These are phyloP conservation scores for Trichoderma sp. DNA, from an alignment of 2,329 filamentous ascomycete genomes.

Conservation along the genomic window DNA sequence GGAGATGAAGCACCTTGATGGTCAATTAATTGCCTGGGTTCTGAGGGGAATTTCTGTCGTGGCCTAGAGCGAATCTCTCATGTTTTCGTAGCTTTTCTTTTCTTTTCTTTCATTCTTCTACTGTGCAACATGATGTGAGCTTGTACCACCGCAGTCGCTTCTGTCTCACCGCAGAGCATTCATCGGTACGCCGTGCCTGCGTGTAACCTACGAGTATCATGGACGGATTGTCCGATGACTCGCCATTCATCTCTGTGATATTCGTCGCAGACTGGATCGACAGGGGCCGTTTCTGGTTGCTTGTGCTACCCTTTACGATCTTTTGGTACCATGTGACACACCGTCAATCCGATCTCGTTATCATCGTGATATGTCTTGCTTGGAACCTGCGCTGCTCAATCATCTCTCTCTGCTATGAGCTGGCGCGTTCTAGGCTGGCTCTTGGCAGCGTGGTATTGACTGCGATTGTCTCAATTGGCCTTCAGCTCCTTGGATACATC, in stretches of 20 bases:
- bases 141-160: background rate
- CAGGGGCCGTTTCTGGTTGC: background rate
- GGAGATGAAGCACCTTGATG: conserved; percentile 28
- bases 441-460: background rate
- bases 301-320: background rate
- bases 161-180: background rate
- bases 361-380: conserved; percentile 27
- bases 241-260: conserved; percentile 26
- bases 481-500: background rate
- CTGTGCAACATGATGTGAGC: background rate
- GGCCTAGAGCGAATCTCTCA: background rate
- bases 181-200: background rate
- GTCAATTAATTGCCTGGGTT: conserved; percentile 24
- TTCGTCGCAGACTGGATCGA: conserved; percentile 26
- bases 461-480: background rate
- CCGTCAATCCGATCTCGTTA: conserved; percentile 27
- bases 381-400: conserved; percentile 22
- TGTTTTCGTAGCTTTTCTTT: background rate
- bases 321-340: conserved; percentile 24
- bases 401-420: background rate
- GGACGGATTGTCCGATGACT: conserved; percentile 30
- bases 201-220: conserved; percentile 7
- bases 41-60: background rate
- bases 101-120: background rate
- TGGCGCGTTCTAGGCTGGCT: background rate